Percentiles rank a stretch among this genome's conserved stretches.
phyloP scores from a whole-genome alignment of 2,329 filamentous ascomycete genomes.

The Colletotrichum ledebouriae region DNA sequence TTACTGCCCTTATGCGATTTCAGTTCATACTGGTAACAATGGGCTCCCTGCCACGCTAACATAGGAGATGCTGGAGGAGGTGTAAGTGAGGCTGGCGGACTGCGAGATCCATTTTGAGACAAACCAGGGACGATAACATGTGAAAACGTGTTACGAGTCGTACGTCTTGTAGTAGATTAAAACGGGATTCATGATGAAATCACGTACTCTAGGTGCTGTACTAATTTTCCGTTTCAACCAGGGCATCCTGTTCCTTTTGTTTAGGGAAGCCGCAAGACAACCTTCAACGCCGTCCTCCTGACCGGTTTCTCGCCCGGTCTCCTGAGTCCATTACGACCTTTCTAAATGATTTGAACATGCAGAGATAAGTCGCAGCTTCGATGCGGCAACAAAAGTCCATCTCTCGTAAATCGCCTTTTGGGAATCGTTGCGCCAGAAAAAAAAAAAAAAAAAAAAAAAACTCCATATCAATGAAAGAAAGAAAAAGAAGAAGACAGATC shows the following conservation, averaged over 20 bases:
- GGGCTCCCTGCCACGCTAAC: too few species aligned
- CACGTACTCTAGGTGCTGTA: slow-evolving; percentile 13
- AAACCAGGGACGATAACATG: slow-evolving; percentile 8
- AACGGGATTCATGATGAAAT: slow-evolving; percentile 21
- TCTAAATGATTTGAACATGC: slow-evolving; percentile 36
- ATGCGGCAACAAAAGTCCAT: slow-evolving; percentile 8
- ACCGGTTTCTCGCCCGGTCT: not conserved
- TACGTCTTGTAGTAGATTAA: slow-evolving; percentile 30
- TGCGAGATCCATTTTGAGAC: slow-evolving; percentile 14
- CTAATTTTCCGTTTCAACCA: not conserved
- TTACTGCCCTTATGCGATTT: too few species aligned
- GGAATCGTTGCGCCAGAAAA: slow-evolving; percentile 34
- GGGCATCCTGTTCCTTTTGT: slow-evolving; percentile 7
- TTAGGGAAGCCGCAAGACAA: not conserved
- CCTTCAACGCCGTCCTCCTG: slow-evolving; percentile 24
- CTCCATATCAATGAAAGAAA: slow-evolving; percentile 2
- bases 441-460: slow-evolving; percentile 7
- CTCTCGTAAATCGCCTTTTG: slow-evolving; percentile 37
- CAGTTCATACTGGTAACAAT: too few species aligned
- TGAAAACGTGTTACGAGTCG: slow-evolving; percentile 30
- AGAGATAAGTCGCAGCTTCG: not conserved
- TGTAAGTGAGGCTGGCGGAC: slow-evolving; percentile 25
- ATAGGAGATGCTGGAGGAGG: too few species aligned
- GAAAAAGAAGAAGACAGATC: not conserved
- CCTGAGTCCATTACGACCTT: slow-evolving; percentile 33